These are phyloP conservation scores for Trichosanthes cucumerina DNA, from an alignment of 306 rosid genomes.

Conservation along the genomic window DNA sequence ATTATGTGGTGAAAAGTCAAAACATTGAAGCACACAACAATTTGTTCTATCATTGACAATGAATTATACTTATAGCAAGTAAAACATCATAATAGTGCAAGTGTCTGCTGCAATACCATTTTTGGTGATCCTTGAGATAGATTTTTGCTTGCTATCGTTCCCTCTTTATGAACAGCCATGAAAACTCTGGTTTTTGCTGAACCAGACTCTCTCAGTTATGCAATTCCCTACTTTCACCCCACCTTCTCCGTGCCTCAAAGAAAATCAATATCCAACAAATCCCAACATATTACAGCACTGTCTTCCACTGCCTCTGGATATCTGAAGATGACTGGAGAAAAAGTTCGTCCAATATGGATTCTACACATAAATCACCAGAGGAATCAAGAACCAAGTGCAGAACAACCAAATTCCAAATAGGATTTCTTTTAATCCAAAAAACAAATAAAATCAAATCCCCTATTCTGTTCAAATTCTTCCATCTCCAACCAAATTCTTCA, in stretches of 20 bases:
- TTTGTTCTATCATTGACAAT: not conserved
- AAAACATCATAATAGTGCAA: slow-evolving; percentile 1
- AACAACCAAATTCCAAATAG: not conserved
- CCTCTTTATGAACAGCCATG: slow-evolving; percentile 59
- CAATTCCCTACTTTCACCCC: not conserved
- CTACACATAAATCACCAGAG: not conserved
- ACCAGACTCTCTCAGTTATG: slow-evolving; percentile 14
- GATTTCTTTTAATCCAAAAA: not conserved
- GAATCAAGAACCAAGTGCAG: not conserved
- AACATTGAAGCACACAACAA: not conserved
- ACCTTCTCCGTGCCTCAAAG: slow-evolving; percentile 17
- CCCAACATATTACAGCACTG: not conserved
- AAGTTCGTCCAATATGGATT: not conserved
- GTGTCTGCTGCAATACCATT: slow-evolving; percentile 26
- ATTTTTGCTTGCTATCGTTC: slow-evolving; percentile 36
- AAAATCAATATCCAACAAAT: slow-evolving; percentile 23
- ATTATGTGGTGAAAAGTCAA: not conserved
- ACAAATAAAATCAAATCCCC: not conserved
- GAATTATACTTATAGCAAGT: not conserved
- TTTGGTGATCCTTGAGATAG: slow-evolving; percentile 25
- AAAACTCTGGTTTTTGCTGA: slow-evolving; percentile 2
- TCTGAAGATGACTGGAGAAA: not conserved
- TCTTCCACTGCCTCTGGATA: slow-evolving; percentile 1
- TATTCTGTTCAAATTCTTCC: not conserved
- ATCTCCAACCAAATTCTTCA: not conserved